Conservation (phyloP, 148 eudicot species). For the Limonium bicolor region DNA sequence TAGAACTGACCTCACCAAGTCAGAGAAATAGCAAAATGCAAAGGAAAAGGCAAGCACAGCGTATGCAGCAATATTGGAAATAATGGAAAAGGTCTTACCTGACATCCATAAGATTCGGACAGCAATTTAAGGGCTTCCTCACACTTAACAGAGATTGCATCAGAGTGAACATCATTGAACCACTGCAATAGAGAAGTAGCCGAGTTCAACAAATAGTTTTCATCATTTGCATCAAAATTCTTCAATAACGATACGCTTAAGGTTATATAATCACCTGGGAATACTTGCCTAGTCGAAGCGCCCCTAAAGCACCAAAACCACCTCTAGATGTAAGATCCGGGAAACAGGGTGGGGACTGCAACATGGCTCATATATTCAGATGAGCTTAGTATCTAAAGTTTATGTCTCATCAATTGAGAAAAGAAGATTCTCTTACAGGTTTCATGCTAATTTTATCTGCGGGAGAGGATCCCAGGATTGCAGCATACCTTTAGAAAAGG, state of each 20-base stretch:
- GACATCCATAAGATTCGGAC: conserved; percentile 51
- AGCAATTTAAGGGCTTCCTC: conserved; percentile 53
- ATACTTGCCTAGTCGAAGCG: conserved; percentile 71
- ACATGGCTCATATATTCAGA: conserved; percentile 10
- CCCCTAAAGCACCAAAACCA: conserved; percentile 27
- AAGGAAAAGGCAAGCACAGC: no score
- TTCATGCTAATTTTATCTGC: conserved; percentile 50
- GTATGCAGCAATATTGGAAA: no score
- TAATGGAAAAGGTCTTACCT: conserved; percentile 30
- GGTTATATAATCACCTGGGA: conserved; percentile 58
- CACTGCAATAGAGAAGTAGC: conserved; percentile 42
- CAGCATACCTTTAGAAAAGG: conserved; percentile 61
- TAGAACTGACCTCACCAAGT: conserved; percentile 1
- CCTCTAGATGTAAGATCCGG: conserved; percentile 50
- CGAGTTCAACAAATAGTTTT: neutral
- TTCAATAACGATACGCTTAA: no score
- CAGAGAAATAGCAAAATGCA: neutral
- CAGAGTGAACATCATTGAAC: conserved; percentile 89
- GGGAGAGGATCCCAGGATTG: conserved; percentile 85
- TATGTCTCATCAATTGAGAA: neutral
- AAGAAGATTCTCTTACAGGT: conserved; percentile 43
- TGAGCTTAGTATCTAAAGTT: no score
- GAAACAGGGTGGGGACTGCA: conserved; percentile 70
- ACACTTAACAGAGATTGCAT: conserved; percentile 77
- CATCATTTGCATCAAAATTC: no score